phyloP scores from a whole-genome alignment of 202 grass and related monocot species.

The Schoenoplectus triqueter region DNA sequence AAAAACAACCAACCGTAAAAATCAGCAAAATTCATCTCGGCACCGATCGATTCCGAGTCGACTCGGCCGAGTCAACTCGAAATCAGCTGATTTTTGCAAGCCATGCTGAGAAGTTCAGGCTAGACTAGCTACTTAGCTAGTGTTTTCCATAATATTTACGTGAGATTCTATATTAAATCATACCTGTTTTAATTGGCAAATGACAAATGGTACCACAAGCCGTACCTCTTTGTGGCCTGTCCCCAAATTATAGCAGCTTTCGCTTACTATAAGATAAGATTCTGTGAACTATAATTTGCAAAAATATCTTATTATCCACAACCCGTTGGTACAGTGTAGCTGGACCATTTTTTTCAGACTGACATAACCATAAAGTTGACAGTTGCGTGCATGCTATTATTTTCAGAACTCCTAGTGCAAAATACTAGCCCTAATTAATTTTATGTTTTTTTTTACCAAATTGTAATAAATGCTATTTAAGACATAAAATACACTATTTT shows the following conservation, averaged over 20 bases:
- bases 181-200: neutral
- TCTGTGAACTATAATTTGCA: neutral
- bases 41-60: no score
- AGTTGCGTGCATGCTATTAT: neutral
- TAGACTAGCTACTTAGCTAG: neutral
- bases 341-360: slow-evolving; percentile 2
- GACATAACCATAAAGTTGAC: neutral
- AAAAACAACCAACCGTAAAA: no score
- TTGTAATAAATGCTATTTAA: neutral
- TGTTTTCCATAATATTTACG: neutral
- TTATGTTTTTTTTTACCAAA: no score
- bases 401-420: neutral
- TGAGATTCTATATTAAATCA: neutral
- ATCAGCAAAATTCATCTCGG: no score
- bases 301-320: no score
- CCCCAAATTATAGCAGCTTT: no score
- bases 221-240: neutral
- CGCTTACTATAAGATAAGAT: neutral
- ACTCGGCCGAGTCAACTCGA: no score
- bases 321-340: neutral
- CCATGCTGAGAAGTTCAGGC: neutral
- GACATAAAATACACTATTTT: neutral
- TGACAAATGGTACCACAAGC: neutral
- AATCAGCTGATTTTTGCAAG: no score
- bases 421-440: neutral